These are phyloP conservation scores for Picea engelmannii DNA, from an alignment of 83 land plant species.

Conservation along the genomic window DNA sequence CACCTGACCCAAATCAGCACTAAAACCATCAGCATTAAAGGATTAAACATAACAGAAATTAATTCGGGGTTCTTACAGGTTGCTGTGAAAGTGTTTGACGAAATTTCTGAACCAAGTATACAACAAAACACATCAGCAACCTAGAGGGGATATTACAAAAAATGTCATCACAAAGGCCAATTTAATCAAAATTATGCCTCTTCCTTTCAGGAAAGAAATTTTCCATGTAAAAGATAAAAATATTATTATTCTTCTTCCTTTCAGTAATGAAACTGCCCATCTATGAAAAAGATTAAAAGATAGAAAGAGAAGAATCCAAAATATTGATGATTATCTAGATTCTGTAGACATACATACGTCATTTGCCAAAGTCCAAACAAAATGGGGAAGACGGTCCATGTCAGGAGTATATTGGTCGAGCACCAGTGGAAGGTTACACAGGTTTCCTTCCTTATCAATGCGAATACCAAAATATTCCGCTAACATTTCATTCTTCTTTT, in stretches of 20 bases:
- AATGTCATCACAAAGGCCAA: no score
- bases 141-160: no score
- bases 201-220: not conserved
- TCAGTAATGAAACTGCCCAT: not conserved
- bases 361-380: slow-evolving; percentile 74
- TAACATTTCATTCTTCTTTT: slow-evolving; percentile 73
- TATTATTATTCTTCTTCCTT: not conserved
- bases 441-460: slow-evolving; percentile 71
- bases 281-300: not conserved
- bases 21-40: no score
- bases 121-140: no score
- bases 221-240: not conserved
- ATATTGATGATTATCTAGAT: not conserved
- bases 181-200: no score
- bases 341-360: slow-evolving; percentile 54
- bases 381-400: slow-evolving; percentile 94
- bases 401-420: slow-evolving; percentile 97
- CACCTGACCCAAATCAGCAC: no score
- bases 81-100: no score
- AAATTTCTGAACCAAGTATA: no score
- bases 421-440: slow-evolving; percentile 77
- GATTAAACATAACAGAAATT: no score
- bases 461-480: slow-evolving; percentile 73
- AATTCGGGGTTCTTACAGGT: no score
- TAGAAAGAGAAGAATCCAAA: not conserved